Evolutionary conservation across 176 grass and related monocot species (phyloP), one percentile per base, ranked within the genome.

Genomic region (Oryza glumipatula): DNA sequence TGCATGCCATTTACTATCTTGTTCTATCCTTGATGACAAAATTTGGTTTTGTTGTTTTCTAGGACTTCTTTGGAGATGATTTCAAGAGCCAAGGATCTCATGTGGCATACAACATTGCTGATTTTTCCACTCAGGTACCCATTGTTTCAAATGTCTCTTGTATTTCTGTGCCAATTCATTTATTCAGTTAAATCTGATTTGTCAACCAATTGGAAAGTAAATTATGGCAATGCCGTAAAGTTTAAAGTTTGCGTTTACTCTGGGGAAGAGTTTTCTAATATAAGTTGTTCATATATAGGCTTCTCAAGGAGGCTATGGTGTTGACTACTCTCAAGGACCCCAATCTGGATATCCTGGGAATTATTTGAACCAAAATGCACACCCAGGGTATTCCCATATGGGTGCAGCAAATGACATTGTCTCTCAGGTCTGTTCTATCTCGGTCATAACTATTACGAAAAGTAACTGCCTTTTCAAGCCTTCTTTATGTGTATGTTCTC

Each of bases 21-120:
- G 17, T 61, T 66, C 70, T 83, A 13, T 33, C 24, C 19, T 83
- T 28, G 48, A 80, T 28, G 48, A 80, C 39, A 32, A 11, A 77
- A 60, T 41, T 43, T 46, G 58, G 12, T 56, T 84, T 72, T 80
- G 17, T 75, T 87, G 33, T 67, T 80, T 68, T 13, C 65, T 83
- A 99, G 97, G 97, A 99, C 65, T 99, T 96, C 79, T 92, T 94
- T 56, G 97, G 86, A 82, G 97, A 99, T 65, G 97, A 99, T 79
- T 99, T 99, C 77, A 99, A 99, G 81, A 96, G 94, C 68, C 97
- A 99, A 89, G 97, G 97, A 79, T 96, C 97, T 67, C 97, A 99
- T 82, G 88, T 96, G 72, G 89, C 88, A 52, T 99, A 99, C 85
- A 99, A 99, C 76, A 89, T 99, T 86, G 86, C 90, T 46, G 97